Base-by-base conservation (phyloP, 768 basidiomycete species). In the Rhodocollybia butyracea region DNA sequence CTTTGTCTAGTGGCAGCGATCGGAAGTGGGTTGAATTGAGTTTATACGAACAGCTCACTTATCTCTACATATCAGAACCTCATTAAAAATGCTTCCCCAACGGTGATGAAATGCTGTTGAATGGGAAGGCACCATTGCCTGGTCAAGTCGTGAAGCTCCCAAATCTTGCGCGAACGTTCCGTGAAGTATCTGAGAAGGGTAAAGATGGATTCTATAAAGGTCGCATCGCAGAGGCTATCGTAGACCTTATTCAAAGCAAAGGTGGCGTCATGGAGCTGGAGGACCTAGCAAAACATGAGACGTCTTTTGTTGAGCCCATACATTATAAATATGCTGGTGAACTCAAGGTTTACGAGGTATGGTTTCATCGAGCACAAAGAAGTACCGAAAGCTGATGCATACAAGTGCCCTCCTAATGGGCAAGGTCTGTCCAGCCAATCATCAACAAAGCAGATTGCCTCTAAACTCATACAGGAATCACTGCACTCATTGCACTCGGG, bases 131-230 rank as follows among this genome's bases (percentile, higher is more conserved):
- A 0, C 96, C 97, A 0, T 77, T 82, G 10, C 84, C 91, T 2
- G 96, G 96, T 10, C 84, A 98, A 67, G 78, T 95, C 61, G 83
- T 92, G 72, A 82, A 77, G 57, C 77, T 94, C 30, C 87, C 94
- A 0, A 87, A 85, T 62, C 80, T 99, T 8, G 96, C 90, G 0
- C 72, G 77, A 63, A 96, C 94, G 0, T 94, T 98, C 74, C 82
- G 86, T 46, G 79, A 83, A 45, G 76, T 98, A 8, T 91, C 84
- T 0, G 79, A 82, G 58, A 73, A 93, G 13, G 96, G 96, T 2
- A 94, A 89, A 63, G 86, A 88, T 55, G 97, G 96, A 0, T 99
- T 93, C 70, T 99, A 99, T 73, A 92, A 86, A 65, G 97, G 97
- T 2, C 76, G 90, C 15, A 70, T 98, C 15, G 97, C 97, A 0